Evolutionary conservation across 2,329 filamentous ascomycete species (phyloP), one percentile per base, ranked within the genome.

Genomic region (Fusarium austroafricanum): DNA sequence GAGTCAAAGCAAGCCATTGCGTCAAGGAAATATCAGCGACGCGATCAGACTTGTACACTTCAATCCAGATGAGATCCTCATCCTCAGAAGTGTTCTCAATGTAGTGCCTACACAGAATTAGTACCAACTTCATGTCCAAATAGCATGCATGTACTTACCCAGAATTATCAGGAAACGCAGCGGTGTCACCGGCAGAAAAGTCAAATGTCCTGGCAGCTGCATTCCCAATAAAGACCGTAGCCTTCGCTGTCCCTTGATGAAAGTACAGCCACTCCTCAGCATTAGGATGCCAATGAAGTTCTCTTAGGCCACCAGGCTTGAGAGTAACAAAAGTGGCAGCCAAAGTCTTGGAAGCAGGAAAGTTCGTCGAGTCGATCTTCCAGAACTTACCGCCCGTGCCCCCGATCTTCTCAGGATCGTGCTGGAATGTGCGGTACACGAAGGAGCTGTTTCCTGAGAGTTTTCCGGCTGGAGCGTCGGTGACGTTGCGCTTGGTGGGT

Each of bases 241-340:
- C 89, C 26, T 86, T 84, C 1, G 80, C 89, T 3, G 81, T 77
- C 23, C 89, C 90, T 61, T 85, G 80, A 74, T 90, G 87, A 79
- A 92, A 92, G 77, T 91, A 92, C 4, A 92, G 77, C 89, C 90
- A 92, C 75, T 92, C 89, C 70, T 91, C 87, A 7, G 87, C 87
- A 71, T 89, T 91, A 3, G 89, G 89, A 74, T 91, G 89, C 90
- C 89, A 92, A 72, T 91, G 89, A 29, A 92, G 79, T 77, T 92
- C 89, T 28, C 90, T 80, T 39, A 92, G 76, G 2, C 83, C 89
- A 38, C 84, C 84, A 0, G 90, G 90, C 77, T 90, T 83, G 11
- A 92, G 81, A 1, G 84, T 86, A 2, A 92, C 87, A 61, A 90
- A 84, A 0, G 88, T 86, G 0, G 89, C 87, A 2, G 89, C 89